phyloP scores from a whole-genome alignment of 73 alveolate species.

The Tetrahymena malaccensis region DNA sequence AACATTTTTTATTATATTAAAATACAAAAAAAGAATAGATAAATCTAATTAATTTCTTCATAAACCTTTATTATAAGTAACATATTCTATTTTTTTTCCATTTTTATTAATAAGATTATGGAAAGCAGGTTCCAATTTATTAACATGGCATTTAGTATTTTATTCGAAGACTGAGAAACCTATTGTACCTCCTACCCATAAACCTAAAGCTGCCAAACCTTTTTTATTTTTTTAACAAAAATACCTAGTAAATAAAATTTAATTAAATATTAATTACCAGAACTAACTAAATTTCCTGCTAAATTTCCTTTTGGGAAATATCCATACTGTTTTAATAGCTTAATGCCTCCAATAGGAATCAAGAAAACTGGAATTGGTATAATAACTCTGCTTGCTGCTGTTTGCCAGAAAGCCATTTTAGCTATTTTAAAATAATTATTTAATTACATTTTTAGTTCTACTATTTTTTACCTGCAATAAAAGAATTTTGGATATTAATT shows the following conservation, averaged over 20 bases:
- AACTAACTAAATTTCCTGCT: not conserved
- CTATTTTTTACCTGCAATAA: not conserved
- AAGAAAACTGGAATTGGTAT: not conserved
- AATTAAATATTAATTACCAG: not conserved
- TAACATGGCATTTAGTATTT: not conserved
- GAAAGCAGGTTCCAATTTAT: not conserved
- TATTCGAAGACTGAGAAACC: not conserved
- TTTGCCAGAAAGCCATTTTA: not conserved
- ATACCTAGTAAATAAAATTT: not conserved
- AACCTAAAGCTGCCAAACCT: not conserved
- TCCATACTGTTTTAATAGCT: not conserved
- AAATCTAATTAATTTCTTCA: not conserved
- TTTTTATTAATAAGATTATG: not conserved
- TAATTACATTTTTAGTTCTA: not conserved
- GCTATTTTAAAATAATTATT: not conserved
- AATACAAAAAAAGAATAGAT: too few relatives aligned
- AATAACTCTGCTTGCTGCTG: not conserved
- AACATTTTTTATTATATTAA: too few relatives aligned
- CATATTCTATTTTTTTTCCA: not conserved
- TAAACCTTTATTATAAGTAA: not conserved
- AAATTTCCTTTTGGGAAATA: not conserved
- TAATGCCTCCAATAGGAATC: not conserved
- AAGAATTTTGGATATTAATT: not conserved
- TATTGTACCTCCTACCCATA: not conserved
- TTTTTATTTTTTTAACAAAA: not conserved